Base-by-base conservation (phyloP, 805 yeast species). In the Jamesozyma lodderae region DNA sequence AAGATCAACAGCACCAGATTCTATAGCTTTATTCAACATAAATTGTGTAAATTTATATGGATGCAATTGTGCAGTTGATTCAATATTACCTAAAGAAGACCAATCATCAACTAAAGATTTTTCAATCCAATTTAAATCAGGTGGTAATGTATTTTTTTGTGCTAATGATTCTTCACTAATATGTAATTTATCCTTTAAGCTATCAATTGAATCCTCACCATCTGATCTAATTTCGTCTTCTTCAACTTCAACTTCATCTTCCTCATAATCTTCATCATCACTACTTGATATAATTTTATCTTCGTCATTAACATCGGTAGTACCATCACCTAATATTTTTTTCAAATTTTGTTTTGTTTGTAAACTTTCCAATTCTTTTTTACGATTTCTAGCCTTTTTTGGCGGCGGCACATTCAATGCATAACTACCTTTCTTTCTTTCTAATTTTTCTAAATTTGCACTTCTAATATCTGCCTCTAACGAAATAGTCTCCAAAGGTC, bases 41-140 rank as follows among this genome's bases (percentile, higher is more conserved):
- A 74, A 83, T 38, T 81, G 81, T n/a, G 97, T 90, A 62, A 92
- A 88, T 55, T 81, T 81, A 63, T 81, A 86, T 2, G 98, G 97
- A 57, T 90, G 96, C 5, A 92, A 95, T 62, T 92, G 97, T 0
- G 96, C 97, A 1, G 96, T 90, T 11, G 94, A 78, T 43, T 81
- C 88, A 22, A 75, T 72, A 17, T 83, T 90, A 22, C 97, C 96
- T 36, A 90, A 62, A 7, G 75, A 71, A 2, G 88, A 77, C 79
- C 94, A 86, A 40, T 73, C 79, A 41, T 70, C 71, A 6, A 90
- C 77, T 20, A 80, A 55, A 4, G 72, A 69, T 25, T 72, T 68
- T 35, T 75, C 70, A 47, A 87, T 75, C 96, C 96, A 88, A 46
- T 77, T 77, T 37, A 87, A 68, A 43, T 77, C 81, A 2, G 58